Percentiles rank a stretch among this genome's conserved stretches.
These are phyloP conservation scores for Claviceps sp. DNA, from an alignment of 2,329 filamentous ascomycete genomes.

Conservation along the genomic window DNA sequence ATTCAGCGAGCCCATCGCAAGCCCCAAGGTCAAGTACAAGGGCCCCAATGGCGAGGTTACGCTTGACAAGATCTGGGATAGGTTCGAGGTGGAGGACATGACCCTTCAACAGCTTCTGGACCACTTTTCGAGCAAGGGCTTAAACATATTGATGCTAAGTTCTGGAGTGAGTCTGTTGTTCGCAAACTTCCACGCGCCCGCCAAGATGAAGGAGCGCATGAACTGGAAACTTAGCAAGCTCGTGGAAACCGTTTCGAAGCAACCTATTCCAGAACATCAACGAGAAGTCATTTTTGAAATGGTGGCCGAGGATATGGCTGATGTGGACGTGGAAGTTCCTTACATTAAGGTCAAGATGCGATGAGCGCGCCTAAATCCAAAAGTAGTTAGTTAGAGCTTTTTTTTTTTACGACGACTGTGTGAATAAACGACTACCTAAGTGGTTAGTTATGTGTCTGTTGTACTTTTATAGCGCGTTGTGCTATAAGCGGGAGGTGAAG, in stretches of 20 bases:
- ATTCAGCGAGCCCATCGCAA: conserved; percentile 92
- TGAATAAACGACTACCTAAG: background rate
- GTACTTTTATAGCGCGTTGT: too few species aligned
- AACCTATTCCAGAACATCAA: conserved; percentile 78
- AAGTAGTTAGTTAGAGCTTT: background rate
- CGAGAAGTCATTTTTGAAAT: conserved; percentile 96
- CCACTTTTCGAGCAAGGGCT: conserved; percentile 65
- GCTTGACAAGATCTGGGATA: conserved; percentile 96
- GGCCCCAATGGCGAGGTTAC: conserved; percentile 65
- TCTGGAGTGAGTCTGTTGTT: conserved; percentile 94
- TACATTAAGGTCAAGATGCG: conserved; percentile 80
- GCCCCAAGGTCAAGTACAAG: conserved; percentile 81
- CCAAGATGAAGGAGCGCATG: conserved; percentile 69
- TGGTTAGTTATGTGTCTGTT: too few species aligned
- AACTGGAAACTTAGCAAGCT: conserved; percentile 76
- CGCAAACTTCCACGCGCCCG: conserved; percentile 75
- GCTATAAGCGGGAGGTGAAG: too few species aligned
- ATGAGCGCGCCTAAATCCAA: conserved; percentile 6
- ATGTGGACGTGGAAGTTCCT: conserved; percentile 92
- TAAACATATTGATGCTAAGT: conserved; percentile 84
- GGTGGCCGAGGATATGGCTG: conserved; percentile 75
- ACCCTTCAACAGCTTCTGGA: conserved; percentile 74
- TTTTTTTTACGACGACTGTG: background rate
- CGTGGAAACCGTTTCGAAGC: conserved; percentile 81
- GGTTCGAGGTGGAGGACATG: conserved; percentile 81